Conservation (phyloP, 805 yeast genomes). For the Brettanomyces naardenensis region DNA sequence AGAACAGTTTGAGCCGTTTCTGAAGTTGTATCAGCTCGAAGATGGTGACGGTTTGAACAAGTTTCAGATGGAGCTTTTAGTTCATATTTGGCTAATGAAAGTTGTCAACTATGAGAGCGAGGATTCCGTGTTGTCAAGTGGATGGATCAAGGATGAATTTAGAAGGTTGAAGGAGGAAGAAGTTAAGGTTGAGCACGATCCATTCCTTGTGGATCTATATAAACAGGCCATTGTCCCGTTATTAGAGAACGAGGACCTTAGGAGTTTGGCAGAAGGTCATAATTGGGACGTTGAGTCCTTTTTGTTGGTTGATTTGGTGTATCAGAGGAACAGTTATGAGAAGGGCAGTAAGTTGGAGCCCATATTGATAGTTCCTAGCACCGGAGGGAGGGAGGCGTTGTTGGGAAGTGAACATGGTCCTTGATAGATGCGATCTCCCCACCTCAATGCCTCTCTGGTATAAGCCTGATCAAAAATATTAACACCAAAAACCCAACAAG, state of each 20-base stretch:
- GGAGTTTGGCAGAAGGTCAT: conserved; percentile 5
- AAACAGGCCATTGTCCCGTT: conserved; percentile 3
- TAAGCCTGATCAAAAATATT: conserved; percentile 21
- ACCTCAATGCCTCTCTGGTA: conserved; percentile 32
- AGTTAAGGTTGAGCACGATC: conserved; percentile 2
- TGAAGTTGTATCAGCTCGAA: conserved; percentile 7
- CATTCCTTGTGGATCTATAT: conserved; percentile 7
- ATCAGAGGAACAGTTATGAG: conserved; percentile 15
- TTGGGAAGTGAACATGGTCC: too few relatives aligned
- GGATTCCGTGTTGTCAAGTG: neutral
- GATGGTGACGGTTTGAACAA: conserved; percentile 7
- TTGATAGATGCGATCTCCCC: too few relatives aligned
- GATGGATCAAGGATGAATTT: conserved; percentile 11
- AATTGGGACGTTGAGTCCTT: conserved; percentile 16
- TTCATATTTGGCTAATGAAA: conserved; percentile 18
- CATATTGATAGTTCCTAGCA: conserved; percentile 18
- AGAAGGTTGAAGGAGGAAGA: neutral
- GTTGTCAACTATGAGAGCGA: conserved; percentile 6
- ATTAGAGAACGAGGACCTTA: neutral
- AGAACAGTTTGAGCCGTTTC: conserved; percentile 6
- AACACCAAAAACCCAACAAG: conserved; percentile 19
- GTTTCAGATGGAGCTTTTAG: conserved; percentile 14
- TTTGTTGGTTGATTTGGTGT: conserved; percentile 8
- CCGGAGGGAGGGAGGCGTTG: too few relatives aligned
- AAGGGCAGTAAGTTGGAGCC: conserved; percentile 21